A percentile compares a stretch with the other conserved stretches of the same genome.
Evolutionary conservation across 345 rosid genomes (phyloP).

Genomic region (Lumnitzera littorea): DNA sequence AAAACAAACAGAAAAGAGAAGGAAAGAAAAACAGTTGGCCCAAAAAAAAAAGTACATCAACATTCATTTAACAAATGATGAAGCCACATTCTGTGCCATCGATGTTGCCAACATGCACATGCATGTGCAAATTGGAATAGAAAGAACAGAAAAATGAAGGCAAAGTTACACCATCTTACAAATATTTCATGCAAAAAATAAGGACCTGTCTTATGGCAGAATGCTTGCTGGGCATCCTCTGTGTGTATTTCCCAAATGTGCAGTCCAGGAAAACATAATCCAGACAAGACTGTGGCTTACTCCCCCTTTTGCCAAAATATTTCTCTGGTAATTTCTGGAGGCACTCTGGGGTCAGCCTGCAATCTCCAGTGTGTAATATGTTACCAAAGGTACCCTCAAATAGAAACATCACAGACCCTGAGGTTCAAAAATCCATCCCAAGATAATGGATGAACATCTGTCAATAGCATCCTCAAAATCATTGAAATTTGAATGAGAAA

Average conservation of each 20-base stretch:
- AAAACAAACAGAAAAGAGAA: no score
- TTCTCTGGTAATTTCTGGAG: conserved; percentile 51
- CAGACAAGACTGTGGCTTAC: conserved; percentile 37
- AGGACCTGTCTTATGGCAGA: conserved; percentile 66
- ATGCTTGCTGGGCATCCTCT: conserved; percentile 57
- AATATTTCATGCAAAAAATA: not conserved
- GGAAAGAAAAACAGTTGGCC: no score
- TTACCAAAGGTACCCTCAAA: conserved; percentile 84
- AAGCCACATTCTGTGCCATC: not conserved
- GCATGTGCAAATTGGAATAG: not conserved
- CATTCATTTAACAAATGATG: no score
- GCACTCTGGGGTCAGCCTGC: conserved; percentile 71
- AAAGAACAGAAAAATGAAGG: not conserved
- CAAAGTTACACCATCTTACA: not conserved
- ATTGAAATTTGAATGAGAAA: not conserved
- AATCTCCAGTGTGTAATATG: conserved; percentile 87
- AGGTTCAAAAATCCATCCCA: conserved; percentile 26
- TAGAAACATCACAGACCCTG: conserved; percentile 96
- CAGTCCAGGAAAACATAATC: conserved; percentile 82
- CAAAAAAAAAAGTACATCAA: no score
- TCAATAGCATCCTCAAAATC: conserved; percentile 14
- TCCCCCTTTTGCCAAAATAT: conserved; percentile 40
- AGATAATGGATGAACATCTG: conserved; percentile 12
- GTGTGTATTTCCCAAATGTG: conserved; percentile 64
- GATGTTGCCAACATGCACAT: not conserved